phyloP scores from a whole-genome alignment of 495 filamentous ascomycete species.

The Penicillium atrosanguineum region DNA sequence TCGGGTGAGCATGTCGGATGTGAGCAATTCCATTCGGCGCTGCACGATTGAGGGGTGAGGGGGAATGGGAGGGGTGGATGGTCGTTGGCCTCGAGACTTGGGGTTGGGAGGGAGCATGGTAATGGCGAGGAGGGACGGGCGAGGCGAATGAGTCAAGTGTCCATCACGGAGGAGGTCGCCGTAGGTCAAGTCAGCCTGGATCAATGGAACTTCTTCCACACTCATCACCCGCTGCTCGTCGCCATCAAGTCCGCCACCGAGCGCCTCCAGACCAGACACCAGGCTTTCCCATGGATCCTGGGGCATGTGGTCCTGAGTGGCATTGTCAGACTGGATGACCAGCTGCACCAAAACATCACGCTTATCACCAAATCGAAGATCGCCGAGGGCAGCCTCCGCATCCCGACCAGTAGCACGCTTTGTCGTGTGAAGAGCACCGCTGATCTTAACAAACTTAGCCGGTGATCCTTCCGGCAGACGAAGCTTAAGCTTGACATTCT shows the following conservation, averaged over 20 bases:
- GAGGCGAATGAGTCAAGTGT: conserved; percentile 78
- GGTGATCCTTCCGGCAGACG: conserved; percentile 93
- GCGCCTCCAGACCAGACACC: conserved; percentile 89
- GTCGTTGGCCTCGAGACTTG: conserved; percentile 59
- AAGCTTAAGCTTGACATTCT: conserved; percentile 96
- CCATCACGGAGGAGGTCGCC: conserved; percentile 94
- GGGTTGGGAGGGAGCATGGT: conserved; percentile 87
- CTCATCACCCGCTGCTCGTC: conserved; percentile 82
- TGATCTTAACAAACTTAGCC: conserved; percentile 98
- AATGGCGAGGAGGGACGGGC: conserved; percentile 92
- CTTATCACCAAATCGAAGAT: conserved; percentile 96
- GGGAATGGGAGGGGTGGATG: conserved; percentile 79
- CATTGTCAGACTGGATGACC: conserved; percentile 84
- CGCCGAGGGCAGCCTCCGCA: conserved; percentile 88
- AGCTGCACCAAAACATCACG: conserved; percentile 95
- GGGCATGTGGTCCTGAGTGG: conserved; percentile 80
- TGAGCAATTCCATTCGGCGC: conserved; percentile 94
- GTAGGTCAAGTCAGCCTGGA: conserved; percentile 92
- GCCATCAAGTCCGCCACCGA: conserved; percentile 85
- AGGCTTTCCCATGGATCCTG: conserved; percentile 97
- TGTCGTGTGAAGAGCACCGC: conserved; percentile 92
- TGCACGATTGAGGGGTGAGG: conserved; percentile 96
- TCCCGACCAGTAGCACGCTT: conserved; percentile 97
- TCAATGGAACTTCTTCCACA: conserved; percentile 91
- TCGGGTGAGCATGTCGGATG: conserved; percentile 95